These are phyloP conservation scores for Echeveria elegans DNA, from an alignment of 164 flowering plant species.

Conservation along the genomic window DNA sequence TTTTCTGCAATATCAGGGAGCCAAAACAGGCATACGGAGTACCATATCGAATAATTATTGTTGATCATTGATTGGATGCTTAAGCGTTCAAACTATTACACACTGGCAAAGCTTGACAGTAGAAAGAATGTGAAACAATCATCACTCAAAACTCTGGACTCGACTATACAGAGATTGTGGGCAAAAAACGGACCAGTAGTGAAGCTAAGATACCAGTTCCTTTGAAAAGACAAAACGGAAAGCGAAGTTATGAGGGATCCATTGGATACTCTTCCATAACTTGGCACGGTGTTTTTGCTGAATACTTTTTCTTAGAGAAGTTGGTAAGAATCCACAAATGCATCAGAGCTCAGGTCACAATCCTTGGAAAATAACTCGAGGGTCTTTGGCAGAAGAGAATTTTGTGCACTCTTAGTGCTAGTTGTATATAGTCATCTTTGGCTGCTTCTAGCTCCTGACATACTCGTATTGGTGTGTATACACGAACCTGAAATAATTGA, in stretches of 20 bases:
- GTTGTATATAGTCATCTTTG: conserved; percentile 36
- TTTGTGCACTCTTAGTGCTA: conserved; percentile 22
- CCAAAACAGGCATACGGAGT: background rate
- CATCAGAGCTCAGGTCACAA: conserved; percentile 20
- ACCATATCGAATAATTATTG: background rate
- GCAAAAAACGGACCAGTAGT: too few species aligned
- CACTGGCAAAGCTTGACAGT: background rate
- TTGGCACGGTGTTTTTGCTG: conserved; percentile 14
- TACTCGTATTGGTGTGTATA: conserved; percentile 36
- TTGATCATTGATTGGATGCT: background rate
- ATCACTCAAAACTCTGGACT: background rate
- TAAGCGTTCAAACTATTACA: background rate
- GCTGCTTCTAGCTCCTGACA: conserved; percentile 39
- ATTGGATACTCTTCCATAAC: conserved; percentile 25
- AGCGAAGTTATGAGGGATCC: conserved; percentile 41
- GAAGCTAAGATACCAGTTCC: conserved; percentile 16
- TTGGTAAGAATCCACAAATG: conserved; percentile 21
- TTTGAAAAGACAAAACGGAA: conserved; percentile 32
- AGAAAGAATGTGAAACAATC: conserved; percentile 1
- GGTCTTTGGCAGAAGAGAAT: conserved; percentile 31
- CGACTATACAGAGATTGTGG: background rate
- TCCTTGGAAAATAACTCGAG: conserved; percentile 36
- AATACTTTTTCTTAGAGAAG: conserved; percentile 16
- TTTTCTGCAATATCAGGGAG: background rate
- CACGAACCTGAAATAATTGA: conserved; percentile 29